Evolutionary conservation across 139 green algal genomes (phyloP).

Genomic region (Mesotaenium endlicherianum): DNA sequence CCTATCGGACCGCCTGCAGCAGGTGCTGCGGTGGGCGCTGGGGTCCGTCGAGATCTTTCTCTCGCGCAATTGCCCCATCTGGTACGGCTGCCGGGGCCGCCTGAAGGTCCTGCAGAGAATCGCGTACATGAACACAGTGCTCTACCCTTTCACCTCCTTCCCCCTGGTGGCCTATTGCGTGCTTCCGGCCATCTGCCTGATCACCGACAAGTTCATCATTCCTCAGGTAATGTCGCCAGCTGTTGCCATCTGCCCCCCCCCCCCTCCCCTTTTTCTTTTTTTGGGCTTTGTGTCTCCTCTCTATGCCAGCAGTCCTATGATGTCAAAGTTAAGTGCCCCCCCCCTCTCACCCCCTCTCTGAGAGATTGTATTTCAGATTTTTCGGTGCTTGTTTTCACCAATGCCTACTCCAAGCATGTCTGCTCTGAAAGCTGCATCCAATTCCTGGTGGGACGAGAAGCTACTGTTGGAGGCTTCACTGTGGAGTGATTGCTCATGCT

Average conservation of each 20-base stretch:
- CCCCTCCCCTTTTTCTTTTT: not conserved
- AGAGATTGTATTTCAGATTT: no score
- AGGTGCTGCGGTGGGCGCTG: constrained; percentile 22
- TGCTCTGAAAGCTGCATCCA: no score
- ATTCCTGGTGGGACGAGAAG: no score
- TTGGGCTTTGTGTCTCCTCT: no score
- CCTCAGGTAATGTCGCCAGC: not conserved
- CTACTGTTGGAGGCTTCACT: no score
- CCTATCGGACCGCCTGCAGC: constrained; percentile 31
- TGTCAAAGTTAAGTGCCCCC: no score
- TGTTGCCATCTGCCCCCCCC: no score
- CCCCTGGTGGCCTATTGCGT: constrained; percentile 34
- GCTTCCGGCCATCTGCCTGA: constrained; percentile 34
- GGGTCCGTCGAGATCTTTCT: constrained; percentile 45
- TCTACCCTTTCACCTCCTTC: constrained; percentile 45
- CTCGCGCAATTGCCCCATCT: constrained; percentile 32
- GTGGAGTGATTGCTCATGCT: no score
- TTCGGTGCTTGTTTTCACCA: no score
- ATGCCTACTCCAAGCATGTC: no score
- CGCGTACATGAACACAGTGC: constrained; percentile 35
- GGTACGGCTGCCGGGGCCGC: constrained; percentile 7
- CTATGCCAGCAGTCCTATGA: no score
- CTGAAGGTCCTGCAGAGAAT: constrained; percentile 39
- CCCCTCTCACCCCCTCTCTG: no score
- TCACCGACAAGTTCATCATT: constrained; percentile 44